Evolutionary conservation across 768 basidiomycete genomes (phyloP).

Genomic region (Amanita rimosa): DNA sequence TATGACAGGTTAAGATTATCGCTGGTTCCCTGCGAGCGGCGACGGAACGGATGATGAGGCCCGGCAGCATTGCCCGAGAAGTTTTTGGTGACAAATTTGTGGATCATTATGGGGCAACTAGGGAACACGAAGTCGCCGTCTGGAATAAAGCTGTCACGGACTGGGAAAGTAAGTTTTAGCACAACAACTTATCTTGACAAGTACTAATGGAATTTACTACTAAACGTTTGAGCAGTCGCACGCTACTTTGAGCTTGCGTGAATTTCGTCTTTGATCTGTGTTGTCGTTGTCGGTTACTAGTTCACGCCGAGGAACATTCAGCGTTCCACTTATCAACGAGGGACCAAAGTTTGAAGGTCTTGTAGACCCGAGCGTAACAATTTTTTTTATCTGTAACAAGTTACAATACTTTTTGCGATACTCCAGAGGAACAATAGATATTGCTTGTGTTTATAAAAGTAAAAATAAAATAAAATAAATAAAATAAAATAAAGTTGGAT

Average conservation of each 20-base stretch:
- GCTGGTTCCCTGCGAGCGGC: conserved; percentile 74
- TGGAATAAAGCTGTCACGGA: conserved; percentile 89
- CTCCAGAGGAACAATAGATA: too few species aligned
- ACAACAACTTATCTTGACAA: background rate
- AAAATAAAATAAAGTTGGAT: too few species aligned
- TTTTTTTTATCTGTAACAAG: too few species aligned
- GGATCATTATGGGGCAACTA: conserved; percentile 89
- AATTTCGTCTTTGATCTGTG: background rate
- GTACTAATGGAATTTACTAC: background rate
- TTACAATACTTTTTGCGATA: too few species aligned
- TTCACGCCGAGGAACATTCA: too few species aligned
- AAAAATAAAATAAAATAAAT: too few species aligned
- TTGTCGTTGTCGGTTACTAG: too few species aligned
- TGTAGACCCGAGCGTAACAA: too few species aligned
- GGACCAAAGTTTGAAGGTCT: too few species aligned
- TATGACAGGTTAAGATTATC: conserved; percentile 52
- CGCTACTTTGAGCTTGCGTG: conserved; percentile 81
- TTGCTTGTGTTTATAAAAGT: too few species aligned
- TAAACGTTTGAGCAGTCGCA: conserved; percentile 42
- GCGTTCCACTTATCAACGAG: too few species aligned
- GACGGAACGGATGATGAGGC: conserved; percentile 67
- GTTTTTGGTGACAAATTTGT: conserved; percentile 86
- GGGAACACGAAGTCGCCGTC: conserved; percentile 77
- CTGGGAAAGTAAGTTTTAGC: conserved; percentile 74
- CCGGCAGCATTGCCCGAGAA: conserved; percentile 74